Conservation (phyloP, 2,329 filamentous ascomycete species). For the Fusarium piperis region DNA sequence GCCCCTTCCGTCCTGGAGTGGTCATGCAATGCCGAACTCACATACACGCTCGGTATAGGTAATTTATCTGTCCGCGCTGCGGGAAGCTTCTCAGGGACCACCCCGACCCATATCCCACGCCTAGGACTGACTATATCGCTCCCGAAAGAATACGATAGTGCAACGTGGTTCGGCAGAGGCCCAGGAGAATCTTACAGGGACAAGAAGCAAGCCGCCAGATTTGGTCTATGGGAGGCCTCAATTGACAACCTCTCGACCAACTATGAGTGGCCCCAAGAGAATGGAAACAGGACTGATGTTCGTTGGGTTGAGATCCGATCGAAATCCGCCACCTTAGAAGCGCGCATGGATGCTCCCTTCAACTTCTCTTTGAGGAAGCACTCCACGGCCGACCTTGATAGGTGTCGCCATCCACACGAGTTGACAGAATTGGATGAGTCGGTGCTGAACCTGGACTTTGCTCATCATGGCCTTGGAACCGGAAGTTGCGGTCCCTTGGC, state of each 20-base stretch:
- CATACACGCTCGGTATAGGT: too few relatives aligned
- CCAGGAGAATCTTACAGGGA: conserved; percentile 23
- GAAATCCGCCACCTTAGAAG: conserved; percentile 1
- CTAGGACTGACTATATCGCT: conserved; percentile 16
- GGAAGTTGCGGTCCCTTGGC: too few relatives aligned
- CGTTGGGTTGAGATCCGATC: conserved; percentile 4
- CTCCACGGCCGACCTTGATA: too few relatives aligned
- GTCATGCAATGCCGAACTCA: too few relatives aligned
- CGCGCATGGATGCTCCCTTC: neutral
- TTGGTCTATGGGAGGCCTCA: neutral
- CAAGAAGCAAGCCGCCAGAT: conserved; percentile 7
- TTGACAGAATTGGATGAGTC: too few relatives aligned
- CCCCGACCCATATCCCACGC: neutral
- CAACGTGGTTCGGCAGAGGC: conserved; percentile 20
- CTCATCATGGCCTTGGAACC: too few relatives aligned
- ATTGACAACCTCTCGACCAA: neutral
- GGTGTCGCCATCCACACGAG: too few relatives aligned
- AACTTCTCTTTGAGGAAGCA: too few relatives aligned
- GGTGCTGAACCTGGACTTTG: too few relatives aligned
- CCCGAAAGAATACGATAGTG: neutral
- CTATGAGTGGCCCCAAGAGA: conserved; percentile 26
- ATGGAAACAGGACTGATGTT: conserved; percentile 12
- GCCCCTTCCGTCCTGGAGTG: too few relatives aligned
- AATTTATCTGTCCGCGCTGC: too few relatives aligned
- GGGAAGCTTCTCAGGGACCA: too few relatives aligned